These are phyloP conservation scores for Kwoniella botswanensis DNA, from an alignment of 768 basidiomycete genomes.

Conservation along the genomic window DNA sequence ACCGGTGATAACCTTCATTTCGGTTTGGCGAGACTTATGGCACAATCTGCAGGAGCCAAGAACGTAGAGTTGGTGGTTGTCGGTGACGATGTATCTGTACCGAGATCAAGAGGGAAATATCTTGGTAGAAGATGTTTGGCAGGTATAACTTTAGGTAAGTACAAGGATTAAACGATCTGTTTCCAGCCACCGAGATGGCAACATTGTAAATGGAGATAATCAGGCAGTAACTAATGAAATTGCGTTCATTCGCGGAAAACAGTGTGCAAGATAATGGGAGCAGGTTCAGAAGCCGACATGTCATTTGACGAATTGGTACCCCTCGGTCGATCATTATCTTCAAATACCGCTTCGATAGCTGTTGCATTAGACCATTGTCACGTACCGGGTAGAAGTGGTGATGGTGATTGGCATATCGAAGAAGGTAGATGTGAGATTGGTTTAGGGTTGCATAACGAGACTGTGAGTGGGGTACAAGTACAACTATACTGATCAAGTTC, in stretches of 20 bases:
- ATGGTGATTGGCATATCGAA: constrained; percentile 65
- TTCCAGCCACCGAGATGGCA: too few relatives aligned
- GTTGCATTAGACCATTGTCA: constrained; percentile 89
- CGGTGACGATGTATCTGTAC: constrained; percentile 88
- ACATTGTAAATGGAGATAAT: too few relatives aligned
- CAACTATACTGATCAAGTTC: too few relatives aligned
- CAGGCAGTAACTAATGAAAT: too few relatives aligned
- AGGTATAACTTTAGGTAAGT: constrained; percentile 51
- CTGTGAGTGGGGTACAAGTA: constrained; percentile 66
- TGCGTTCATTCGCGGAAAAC: neutral
- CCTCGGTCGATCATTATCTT: constrained; percentile 69
- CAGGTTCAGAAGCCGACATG: constrained; percentile 72
- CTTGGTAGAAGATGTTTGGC: constrained; percentile 71
- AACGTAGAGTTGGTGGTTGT: constrained; percentile 78
- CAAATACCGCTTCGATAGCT: constrained; percentile 78
- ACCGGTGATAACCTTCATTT: constrained; percentile 86
- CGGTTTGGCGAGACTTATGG: constrained; percentile 84
- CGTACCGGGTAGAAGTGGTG: constrained; percentile 76
- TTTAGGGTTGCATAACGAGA: constrained; percentile 85
- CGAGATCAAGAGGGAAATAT: constrained; percentile 75
- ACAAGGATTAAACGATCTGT: neutral
- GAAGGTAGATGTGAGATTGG: constrained; percentile 81
- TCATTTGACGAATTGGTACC: constrained; percentile 71
- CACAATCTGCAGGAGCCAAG: constrained; percentile 69
- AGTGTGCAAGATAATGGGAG: constrained; percentile 90